phyloP scores from a whole-genome alignment of 768 basidiomycete species.

The Hemileccinum rubropunctum region DNA sequence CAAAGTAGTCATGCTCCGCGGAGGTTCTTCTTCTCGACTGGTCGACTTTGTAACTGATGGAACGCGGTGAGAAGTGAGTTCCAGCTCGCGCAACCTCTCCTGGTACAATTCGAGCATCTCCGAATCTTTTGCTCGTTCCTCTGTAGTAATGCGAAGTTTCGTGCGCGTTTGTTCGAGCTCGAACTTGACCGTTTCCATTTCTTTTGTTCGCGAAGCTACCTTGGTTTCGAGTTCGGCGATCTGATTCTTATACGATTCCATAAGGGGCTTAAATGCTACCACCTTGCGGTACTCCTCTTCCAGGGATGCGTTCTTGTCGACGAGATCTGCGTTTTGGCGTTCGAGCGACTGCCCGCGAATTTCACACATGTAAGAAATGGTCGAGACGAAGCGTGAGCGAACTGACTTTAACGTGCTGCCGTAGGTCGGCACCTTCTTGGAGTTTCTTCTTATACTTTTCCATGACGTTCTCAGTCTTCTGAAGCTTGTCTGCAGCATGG shows the following conservation, averaged over 20 bases:
- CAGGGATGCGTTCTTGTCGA: conserved; percentile 88
- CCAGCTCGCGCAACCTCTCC: conserved; percentile 86
- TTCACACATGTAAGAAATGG: neutral
- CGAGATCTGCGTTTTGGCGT: conserved; percentile 87
- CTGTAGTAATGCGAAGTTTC: conserved; percentile 62
- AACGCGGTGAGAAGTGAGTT: conserved; percentile 59
- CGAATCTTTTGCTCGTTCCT: conserved; percentile 73
- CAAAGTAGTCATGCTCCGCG: conserved; percentile 26
- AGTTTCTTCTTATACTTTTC: conserved; percentile 99
- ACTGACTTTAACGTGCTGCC: conserved; percentile 78
- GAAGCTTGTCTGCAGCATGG: conserved; percentile 87
- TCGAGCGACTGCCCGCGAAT: conserved; percentile 63
- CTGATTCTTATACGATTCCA: conserved; percentile 90
- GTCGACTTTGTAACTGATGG: conserved; percentile 30
- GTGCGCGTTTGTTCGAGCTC: conserved; percentile 75
- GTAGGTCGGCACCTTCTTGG: conserved; percentile 88
- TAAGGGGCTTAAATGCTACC: conserved; percentile 79
- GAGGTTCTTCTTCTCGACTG: conserved; percentile 14
- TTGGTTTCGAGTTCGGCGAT: conserved; percentile 79
- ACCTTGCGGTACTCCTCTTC: conserved; percentile 92
- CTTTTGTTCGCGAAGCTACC: conserved; percentile 58
- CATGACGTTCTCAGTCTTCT: conserved; percentile 96
- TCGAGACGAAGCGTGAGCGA: conserved; percentile 11
- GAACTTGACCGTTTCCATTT: conserved; percentile 69
- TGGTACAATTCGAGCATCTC: conserved; percentile 89